Evolutionary conservation across 768 basidiomycete genomes (phyloP).

Genomic region (Phylloporus sp.): DNA sequence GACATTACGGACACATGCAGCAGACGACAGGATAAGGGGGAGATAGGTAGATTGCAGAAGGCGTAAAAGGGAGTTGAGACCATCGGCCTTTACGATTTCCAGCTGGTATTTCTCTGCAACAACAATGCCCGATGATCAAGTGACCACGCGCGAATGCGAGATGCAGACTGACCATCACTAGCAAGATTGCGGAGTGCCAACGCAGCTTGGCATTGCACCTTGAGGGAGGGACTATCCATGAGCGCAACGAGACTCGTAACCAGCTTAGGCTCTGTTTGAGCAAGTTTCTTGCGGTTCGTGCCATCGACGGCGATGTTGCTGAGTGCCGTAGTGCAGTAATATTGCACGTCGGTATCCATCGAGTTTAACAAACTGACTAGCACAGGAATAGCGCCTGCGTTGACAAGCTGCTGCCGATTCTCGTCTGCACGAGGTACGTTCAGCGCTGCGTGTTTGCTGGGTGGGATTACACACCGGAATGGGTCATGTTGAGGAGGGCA

Average conservation of each 20-base stretch:
- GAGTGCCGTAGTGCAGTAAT: constrained; percentile 97
- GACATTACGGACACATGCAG: constrained; percentile 97
- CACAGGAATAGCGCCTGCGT: constrained; percentile 97
- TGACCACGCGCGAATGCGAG: constrained; percentile 13
- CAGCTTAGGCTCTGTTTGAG: constrained; percentile 89
- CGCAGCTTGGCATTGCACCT: constrained; percentile 98
- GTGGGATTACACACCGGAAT: constrained; percentile 64
- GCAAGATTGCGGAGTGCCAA: constrained; percentile 94
- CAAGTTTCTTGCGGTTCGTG: constrained; percentile 89
- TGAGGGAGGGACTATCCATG: constrained; percentile 96
- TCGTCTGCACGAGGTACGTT: constrained; percentile 61
- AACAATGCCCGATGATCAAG: constrained; percentile 3
- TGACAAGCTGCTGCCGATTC: constrained; percentile 96
- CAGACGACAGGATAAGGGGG: constrained; percentile 95
- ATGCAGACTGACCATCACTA: constrained; percentile 67
- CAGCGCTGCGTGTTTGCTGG: neutral
- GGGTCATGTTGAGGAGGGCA: constrained; percentile 97
- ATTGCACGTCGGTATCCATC: constrained; percentile 98
- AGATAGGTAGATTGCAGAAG: constrained; percentile 95
- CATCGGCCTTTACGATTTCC: constrained; percentile 95
- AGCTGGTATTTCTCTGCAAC: constrained; percentile 91
- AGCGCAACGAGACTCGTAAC: constrained; percentile 89
- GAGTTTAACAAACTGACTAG: constrained; percentile 91
- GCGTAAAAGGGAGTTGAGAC: constrained; percentile 85
- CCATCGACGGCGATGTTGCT: constrained; percentile 99